Evolutionary conservation across 164 flowering plant genomes (phyloP).

Genomic region (Brasenia schreberi): DNA sequence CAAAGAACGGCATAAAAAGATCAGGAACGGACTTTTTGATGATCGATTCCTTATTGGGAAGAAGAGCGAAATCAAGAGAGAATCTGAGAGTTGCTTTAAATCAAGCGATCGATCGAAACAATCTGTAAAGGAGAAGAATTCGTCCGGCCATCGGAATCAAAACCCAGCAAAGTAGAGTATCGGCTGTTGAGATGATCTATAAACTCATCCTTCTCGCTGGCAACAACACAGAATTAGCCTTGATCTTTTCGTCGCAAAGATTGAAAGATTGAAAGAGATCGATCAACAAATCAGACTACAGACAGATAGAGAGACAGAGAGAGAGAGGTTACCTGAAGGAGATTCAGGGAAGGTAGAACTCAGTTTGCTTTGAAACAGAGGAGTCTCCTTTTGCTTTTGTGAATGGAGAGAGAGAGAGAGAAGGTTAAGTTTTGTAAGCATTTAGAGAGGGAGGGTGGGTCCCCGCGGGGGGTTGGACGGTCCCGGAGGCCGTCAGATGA

Average conservation of each 20-base stretch:
- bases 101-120: no score
- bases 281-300: neutral
- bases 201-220: no score
- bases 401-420: neutral
- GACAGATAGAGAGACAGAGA: neutral
- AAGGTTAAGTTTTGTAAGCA: neutral
- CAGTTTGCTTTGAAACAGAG: neutral
- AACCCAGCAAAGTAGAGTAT: no score
- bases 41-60: neutral
- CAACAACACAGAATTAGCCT: no score
- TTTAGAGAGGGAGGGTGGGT: neutral
- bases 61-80: no score
- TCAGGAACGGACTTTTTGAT: neutral
- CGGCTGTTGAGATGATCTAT: no score
- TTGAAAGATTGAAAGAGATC: neutral
- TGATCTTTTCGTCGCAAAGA: neutral
- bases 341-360: neutral
- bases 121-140: no score
- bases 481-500: neutral
- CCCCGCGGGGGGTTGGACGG: neutral
- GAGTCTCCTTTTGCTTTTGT: neutral
- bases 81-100: no score
- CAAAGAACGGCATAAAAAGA: no score
- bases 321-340: neutral
- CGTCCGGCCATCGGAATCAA: no score